These are phyloP conservation scores for Aristolochia contorta DNA, from an alignment of 164 flowering plant species.

Conservation along the genomic window DNA sequence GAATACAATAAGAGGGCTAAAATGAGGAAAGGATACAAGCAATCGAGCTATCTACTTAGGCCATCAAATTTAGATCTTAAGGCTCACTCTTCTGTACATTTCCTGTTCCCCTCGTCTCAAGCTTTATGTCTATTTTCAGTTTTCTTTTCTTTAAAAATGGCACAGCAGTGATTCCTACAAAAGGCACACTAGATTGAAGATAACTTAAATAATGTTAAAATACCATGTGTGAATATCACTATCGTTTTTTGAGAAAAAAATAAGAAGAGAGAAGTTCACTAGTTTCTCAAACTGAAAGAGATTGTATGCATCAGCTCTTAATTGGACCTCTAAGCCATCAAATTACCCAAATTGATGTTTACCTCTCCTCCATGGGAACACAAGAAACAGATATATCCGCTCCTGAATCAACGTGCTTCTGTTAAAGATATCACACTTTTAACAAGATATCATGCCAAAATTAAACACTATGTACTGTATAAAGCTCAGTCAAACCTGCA, in stretches of 20 bases:
- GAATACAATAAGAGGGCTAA: neutral
- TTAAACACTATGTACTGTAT: neutral
- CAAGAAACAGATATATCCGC: conserved; percentile 88
- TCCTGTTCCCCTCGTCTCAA: no score
- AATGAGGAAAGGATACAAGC: neutral
- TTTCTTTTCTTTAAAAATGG: neutral
- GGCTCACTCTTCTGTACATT: no score
- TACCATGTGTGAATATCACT: no score
- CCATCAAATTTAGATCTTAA: no score
- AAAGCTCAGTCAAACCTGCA: conserved; percentile 45
- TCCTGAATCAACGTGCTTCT: conserved; percentile 70
- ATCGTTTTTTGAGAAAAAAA: no score
- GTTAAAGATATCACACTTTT: neutral
- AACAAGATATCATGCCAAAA: neutral
- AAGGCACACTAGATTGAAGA: no score
- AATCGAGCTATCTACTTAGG: no score
- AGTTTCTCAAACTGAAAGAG: neutral
- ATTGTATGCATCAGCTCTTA: neutral
- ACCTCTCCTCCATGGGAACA: conserved; percentile 74
- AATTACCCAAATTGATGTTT: neutral
- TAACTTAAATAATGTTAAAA: no score
- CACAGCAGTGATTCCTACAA: neutral
- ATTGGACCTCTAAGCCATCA: neutral
- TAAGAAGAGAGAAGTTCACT: neutral
- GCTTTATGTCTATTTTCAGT: no score